Base-by-base conservation (phyloP, 768 basidiomycete genomes). In the Daedaleopsis nitida region DNA sequence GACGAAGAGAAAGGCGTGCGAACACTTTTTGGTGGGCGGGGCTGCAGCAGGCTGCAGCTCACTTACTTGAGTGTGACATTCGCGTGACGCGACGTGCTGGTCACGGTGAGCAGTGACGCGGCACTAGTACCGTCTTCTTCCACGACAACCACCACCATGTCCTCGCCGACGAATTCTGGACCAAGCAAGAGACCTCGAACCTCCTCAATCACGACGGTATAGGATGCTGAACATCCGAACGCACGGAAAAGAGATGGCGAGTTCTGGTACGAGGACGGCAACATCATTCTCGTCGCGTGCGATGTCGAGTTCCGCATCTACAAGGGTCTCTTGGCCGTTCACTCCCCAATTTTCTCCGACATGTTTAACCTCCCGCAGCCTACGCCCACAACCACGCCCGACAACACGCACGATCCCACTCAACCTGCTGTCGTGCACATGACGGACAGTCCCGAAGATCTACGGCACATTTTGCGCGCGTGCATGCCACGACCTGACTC, bases 241-340 rank as follows among this genome's bases (percentile, higher is more conserved):
- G n/a, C n/a, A n/a, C n/a, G n/a, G 27, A 32, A 32, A 7, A 42
- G 42, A 3, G 57, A 58, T 27, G 47, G 3, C 3, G 64, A 71
- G 8, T 42, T 72, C 19, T 74, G 70, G 70, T 69, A 67, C 48
- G 53, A 63, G 10, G 73, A 74, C 52, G 66, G 73, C 10, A 67
- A 52, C 11, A 60, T 74, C 23, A 60, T 74, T 14, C 44, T 74
- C 12, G 52, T 65, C 35, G 67, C 70, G 9, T 64, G 63, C 17
- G 50, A 65, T 21, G 63, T 54, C 17, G 59, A 58, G 6, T 74
- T 67, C 52, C 64, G 67, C 10, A 66, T 74, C 12, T 68, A 63
- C 49, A 57, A 64, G 16, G 68, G 61, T 14, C 27, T 73, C 23
- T 57, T 74, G 17, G 55, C 71, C 10, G 23, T 47, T 10, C 60